Percentiles rank a stretch among this genome's conserved stretches.
Evolutionary conservation across 257 asterid genomes (phyloP).

Genomic region (Solanum chilense): DNA sequence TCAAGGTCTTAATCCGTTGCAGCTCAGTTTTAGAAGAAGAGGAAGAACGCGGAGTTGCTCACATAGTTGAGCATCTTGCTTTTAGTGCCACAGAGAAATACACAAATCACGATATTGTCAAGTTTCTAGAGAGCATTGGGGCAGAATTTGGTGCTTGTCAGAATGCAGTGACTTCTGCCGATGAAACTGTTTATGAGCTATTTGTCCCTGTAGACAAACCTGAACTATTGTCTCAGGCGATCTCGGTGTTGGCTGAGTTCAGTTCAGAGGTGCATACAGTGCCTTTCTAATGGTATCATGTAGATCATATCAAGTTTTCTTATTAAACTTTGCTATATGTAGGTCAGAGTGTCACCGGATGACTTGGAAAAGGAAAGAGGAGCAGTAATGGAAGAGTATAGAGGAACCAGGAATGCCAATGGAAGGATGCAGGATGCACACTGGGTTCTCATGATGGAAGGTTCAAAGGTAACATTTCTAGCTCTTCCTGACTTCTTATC

Average conservation of each 20-base stretch:
- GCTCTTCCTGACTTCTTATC: neutral
- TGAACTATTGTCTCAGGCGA: slow-evolving; percentile 76
- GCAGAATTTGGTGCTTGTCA: slow-evolving; percentile 98
- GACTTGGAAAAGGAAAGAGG: slow-evolving; percentile 98
- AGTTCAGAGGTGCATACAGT: slow-evolving; percentile 62
- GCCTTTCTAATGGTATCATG: slow-evolving; percentile 3
- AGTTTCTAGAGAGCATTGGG: slow-evolving; percentile 88
- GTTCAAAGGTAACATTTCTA: slow-evolving; percentile 51
- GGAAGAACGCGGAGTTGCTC: slow-evolving; percentile 98
- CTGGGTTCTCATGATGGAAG: slow-evolving; percentile 95
- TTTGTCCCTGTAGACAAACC: slow-evolving; percentile 96
- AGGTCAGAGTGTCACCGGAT: slow-evolving; percentile 67
- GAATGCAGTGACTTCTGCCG: slow-evolving; percentile 83
- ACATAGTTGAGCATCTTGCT: slow-evolving; percentile 92
- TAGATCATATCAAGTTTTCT: slow-evolving; percentile 2
- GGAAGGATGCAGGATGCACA: slow-evolving; percentile 99
- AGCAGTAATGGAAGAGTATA: slow-evolving; percentile 85
- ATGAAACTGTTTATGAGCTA: slow-evolving; percentile 88
- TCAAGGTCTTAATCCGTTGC: slow-evolving; percentile 36
- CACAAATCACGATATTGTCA: slow-evolving; percentile 83
- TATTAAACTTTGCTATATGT: slow-evolving; percentile 7
- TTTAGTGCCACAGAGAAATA: slow-evolving; percentile 91
- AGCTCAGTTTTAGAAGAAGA: slow-evolving; percentile 98
- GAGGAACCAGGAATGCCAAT: slow-evolving; percentile 76
- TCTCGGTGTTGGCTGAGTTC: slow-evolving; percentile 82